phyloP scores from a whole-genome alignment of 1,284 basidiomycete species.

The Cryptococcus sp. region DNA sequence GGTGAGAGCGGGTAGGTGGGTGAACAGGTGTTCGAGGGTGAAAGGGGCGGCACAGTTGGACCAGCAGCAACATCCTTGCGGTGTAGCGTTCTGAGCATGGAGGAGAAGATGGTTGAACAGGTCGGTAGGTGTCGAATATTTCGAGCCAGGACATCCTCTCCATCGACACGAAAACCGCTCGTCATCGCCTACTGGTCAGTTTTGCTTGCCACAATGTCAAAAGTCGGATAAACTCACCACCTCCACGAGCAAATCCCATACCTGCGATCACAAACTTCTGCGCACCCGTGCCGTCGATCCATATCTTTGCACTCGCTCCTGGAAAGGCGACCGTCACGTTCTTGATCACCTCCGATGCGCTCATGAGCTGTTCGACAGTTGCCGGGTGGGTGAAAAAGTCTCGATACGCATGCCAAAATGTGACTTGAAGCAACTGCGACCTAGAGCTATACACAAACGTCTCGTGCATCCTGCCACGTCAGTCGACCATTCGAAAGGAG shows the following conservation, averaged over 20 bases:
- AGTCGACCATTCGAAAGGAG: neutral
- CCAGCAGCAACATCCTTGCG: constrained; percentile 30
- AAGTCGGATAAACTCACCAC: constrained; percentile 17
- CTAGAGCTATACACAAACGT: constrained; percentile 40
- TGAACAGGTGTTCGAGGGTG: constrained; percentile 35
- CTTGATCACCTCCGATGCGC: constrained; percentile 45
- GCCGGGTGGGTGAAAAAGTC: constrained; percentile 37
- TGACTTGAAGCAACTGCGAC: constrained; percentile 41
- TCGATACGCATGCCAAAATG: constrained; percentile 45
- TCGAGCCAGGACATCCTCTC: constrained; percentile 22
- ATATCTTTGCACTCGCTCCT: constrained; percentile 35
- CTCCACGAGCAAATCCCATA: constrained; percentile 36
- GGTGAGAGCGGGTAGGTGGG: constrained; percentile 29
- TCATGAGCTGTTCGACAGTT: constrained; percentile 35
- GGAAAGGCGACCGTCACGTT: constrained; percentile 44
- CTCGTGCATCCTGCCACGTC: constrained; percentile 42
- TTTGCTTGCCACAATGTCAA: neutral
- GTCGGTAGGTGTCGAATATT: constrained; percentile 11
- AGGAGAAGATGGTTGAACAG: constrained; percentile 7
- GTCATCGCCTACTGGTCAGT: constrained; percentile 27
- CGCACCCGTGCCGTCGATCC: constrained; percentile 28
- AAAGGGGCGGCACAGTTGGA: constrained; percentile 26
- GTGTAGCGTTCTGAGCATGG: neutral
- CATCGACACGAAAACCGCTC: constrained; percentile 36
- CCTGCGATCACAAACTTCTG: constrained; percentile 44